Evolutionary conservation across 306 rosid species (phyloP), one percentile per base, ranked within the genome.

Genomic region (Rosa lucieae): DNA sequence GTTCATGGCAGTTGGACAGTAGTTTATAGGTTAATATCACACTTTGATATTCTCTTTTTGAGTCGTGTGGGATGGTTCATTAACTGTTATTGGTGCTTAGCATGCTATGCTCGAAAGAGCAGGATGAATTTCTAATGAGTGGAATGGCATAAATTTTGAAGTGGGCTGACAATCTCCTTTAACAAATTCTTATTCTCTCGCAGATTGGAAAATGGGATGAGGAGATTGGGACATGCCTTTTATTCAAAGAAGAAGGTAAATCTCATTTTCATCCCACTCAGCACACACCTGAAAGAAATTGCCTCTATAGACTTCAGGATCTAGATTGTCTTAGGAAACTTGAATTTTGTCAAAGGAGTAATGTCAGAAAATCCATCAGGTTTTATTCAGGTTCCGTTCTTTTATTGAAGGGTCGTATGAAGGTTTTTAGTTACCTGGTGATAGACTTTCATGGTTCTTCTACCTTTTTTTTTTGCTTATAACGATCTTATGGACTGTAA

Each of bases 161-260:
- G 32, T 29, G n/a, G 68, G 68, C 2, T n/a, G 21, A 42, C 65
- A 9, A n/a, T 68, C 49, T 35, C 23, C 2, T 11, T 21, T 71
- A 5, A 8, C 12, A 18, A 61, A 39, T 35, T 77, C 76, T 71
- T 67, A 68, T 79, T 82, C 78, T 70, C 52, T 35, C 47, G 18
- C 85, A 92, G 97, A 82, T 92, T 9, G 98, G 98, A 52, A 87
- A 92, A 75, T 94, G 90, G 52, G 89, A 89, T 72, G 97, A 92
- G 87, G 86, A 92, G 32, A 81, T 94, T 52, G 96, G 98, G 72
- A 90, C 96, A 5, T 86, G 94, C 79, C 77, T 92, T 78, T 79
- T 90, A 62, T 94, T 94, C 73, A 82, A 87, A 8, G 92, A 93
- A 80, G 86, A 89, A 84, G 92, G 93, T 89, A 72, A 80, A 83